Percentiles rank a stretch among this genome's conserved stretches.
Evolutionary conservation across 495 filamentous ascomycete genomes (phyloP).

Genomic region (Amorphotheca resinae): DNA sequence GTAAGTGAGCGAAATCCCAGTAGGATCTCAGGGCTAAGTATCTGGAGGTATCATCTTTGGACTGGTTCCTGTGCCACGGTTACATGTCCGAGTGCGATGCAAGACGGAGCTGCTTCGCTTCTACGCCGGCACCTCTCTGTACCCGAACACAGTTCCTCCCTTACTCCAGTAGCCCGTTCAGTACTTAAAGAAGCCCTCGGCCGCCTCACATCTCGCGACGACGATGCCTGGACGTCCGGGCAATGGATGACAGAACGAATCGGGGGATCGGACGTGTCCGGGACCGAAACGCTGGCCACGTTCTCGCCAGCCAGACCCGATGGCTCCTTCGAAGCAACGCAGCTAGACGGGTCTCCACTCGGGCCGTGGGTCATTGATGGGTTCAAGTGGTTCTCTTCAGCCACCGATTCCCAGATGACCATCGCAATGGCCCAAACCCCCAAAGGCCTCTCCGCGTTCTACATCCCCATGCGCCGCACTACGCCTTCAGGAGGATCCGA

Average conservation of each 20-base stretch:
- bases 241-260: constrained; percentile 84
- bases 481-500: constrained; percentile 27
- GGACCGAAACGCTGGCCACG: constrained; percentile 54
- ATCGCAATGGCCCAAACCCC: constrained; percentile 57
- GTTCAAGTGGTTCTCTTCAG: constrained; percentile 70
- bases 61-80: constrained; percentile 47
- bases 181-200: constrained; percentile 40
- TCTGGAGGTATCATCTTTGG: constrained; percentile 45
- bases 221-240: constrained; percentile 57
- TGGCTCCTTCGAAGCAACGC: not conserved
- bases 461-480: constrained; percentile 47
- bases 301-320: constrained; percentile 8
- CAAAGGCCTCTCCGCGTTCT: constrained; percentile 46
- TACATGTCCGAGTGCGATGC: constrained; percentile 59
- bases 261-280: constrained; percentile 61
- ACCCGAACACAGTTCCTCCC: not conserved
- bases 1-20: constrained; percentile 15
- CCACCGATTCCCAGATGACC: constrained; percentile 58
- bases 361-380: constrained; percentile 52
- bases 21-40: constrained; percentile 10
- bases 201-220: constrained; percentile 41
- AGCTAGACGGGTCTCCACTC: constrained; percentile 24
- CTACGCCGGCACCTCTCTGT: constrained; percentile 38
- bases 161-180: constrained; percentile 15
- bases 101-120: constrained; percentile 55